Evolutionary conservation across 345 rosid species (phyloP).

Genomic region (Ceriops zippeliana): DNA sequence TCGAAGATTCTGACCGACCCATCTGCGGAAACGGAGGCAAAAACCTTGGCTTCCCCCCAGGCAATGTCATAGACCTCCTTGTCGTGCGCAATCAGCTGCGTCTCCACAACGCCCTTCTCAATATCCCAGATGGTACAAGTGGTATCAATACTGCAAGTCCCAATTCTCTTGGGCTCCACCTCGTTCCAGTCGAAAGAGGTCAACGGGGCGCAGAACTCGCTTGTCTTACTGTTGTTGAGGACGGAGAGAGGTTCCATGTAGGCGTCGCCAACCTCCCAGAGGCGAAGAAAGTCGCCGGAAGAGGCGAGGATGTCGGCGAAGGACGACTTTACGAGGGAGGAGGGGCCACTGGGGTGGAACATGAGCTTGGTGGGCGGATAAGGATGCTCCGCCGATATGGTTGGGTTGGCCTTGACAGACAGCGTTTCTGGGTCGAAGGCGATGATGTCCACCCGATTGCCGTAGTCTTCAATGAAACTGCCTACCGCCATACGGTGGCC

Average conservation of each 20-base stretch:
- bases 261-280: constrained; percentile 56
- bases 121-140: constrained; percentile 97
- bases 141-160: constrained; percentile 86
- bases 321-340: constrained; percentile 30
- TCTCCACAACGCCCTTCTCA: constrained; percentile 70
- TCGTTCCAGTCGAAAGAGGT: constrained; percentile 99
- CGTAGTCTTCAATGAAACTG: constrained; percentile 79
- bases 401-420: constrained; percentile 47
- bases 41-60: constrained; percentile 80
- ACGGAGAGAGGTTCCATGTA: constrained; percentile 48
- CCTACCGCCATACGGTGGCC: constrained; percentile 78
- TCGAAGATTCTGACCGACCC: constrained; percentile 78
- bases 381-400: constrained; percentile 65
- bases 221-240: constrained; percentile 65
- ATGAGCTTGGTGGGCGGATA: constrained; percentile 82
- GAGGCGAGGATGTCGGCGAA: constrained; percentile 61
- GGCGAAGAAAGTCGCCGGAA: constrained; percentile 73
- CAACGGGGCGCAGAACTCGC: constrained; percentile 74
- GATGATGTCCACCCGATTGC: constrained; percentile 77
- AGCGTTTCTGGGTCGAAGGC: constrained; percentile 73
- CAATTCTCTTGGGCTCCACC: constrained; percentile 82
- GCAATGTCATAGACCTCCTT: constrained; percentile 82
- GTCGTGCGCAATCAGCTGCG: constrained; percentile 84
- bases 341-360: constrained; percentile 50
- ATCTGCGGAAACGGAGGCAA: constrained; percentile 74